phyloP scores from a whole-genome alignment of 768 basidiomycete species.

The Mrakia hoshinonis region DNA sequence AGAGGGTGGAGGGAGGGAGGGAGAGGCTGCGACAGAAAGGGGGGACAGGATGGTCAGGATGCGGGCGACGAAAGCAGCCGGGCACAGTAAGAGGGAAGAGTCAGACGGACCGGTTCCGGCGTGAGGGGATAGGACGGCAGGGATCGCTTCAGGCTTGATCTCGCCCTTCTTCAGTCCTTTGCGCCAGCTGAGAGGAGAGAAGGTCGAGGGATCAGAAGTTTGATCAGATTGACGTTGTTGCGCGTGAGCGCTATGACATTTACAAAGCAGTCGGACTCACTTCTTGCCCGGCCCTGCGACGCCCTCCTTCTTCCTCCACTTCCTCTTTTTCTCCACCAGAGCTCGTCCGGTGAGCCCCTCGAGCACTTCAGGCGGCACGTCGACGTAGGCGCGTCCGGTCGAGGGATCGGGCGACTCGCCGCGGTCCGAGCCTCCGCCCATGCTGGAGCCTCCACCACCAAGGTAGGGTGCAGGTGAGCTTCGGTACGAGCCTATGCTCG shows the following conservation, averaged over 20 bases:
- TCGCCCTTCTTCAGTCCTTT: too few species aligned
- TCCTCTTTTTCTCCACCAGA: conserved; percentile 4
- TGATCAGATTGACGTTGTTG: too few species aligned
- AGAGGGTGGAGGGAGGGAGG: background rate
- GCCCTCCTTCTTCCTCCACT: conserved; percentile 5
- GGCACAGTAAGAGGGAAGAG: too few species aligned
- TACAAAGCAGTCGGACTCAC: too few species aligned
- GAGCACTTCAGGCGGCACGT: background rate
- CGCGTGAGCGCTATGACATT: too few species aligned
- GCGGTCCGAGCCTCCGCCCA: background rate
- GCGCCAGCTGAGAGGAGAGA: too few species aligned
- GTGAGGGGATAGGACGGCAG: too few species aligned
- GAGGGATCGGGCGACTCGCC: background rate
- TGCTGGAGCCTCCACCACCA: background rate
- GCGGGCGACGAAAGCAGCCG: too few species aligned
- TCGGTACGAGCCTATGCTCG: background rate
- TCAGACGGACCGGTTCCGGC: too few species aligned
- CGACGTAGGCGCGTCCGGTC: background rate
- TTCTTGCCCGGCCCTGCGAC: conserved; percentile 2
- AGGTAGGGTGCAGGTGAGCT: background rate
- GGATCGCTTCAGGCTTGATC: too few species aligned
- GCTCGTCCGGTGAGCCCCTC: background rate
- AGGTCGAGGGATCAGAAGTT: too few species aligned
- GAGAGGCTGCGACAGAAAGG: background rate
- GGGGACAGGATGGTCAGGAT: background rate